Conservation (phyloP, 1,284 basidiomycete genomes). For the Ceratobasidium theobromae region DNA sequence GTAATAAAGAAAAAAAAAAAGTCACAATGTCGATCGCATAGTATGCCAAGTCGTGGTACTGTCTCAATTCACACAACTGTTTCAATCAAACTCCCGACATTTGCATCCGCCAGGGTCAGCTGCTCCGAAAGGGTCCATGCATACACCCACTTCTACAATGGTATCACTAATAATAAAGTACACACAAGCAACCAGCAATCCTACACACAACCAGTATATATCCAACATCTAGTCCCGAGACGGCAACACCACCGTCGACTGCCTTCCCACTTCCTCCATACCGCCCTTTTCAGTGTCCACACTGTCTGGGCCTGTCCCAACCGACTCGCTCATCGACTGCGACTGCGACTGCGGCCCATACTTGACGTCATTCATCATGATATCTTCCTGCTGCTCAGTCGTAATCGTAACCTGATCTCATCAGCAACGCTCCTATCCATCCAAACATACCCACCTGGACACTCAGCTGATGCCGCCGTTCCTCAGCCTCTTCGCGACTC, state of each 20-base stretch:
- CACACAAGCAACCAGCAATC: not conserved
- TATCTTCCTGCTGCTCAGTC: constrained; percentile 22
- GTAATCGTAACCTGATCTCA: constrained; percentile 14
- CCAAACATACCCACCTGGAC: constrained; percentile 14
- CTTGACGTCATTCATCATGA: constrained; percentile 27
- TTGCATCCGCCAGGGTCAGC: constrained; percentile 14
- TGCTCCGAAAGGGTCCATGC: too few species aligned
- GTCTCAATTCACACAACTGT: not conserved
- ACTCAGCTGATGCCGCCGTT: constrained; percentile 19
- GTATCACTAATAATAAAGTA: too few species aligned
- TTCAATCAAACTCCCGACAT: constrained; percentile 8
- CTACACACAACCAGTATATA: not conserved
- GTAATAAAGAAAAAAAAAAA: constrained; percentile 9
- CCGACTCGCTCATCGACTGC: constrained; percentile 11
- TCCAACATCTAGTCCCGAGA: not conserved
- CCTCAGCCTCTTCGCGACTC: not conserved
- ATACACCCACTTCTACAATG: constrained; percentile 1
- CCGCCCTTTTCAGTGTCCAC: constrained; percentile 5
- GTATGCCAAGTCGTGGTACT: constrained; percentile 28
- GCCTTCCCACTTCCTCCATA: not conserved
- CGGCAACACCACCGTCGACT: not conserved
- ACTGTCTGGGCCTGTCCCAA: not conserved
- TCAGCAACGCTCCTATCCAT: not conserved
- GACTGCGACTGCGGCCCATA: not conserved
- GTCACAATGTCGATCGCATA: constrained; percentile 27